phyloP scores from a whole-genome alignment of 2,329 filamentous ascomycete species.

The Stemphylium vesicarium region DNA sequence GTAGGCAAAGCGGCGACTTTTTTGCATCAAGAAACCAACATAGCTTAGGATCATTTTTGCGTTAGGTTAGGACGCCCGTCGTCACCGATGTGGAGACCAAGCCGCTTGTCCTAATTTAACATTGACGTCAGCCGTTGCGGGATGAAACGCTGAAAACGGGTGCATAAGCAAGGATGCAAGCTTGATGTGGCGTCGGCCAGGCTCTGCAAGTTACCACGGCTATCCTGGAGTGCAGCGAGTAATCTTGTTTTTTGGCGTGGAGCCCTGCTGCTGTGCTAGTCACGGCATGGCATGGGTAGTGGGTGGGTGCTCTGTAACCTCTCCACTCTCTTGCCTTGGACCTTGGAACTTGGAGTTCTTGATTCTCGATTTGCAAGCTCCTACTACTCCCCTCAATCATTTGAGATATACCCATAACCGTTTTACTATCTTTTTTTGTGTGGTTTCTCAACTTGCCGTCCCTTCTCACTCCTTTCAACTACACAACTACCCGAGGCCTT shows the following conservation, averaged over 20 bases:
- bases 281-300: constrained; percentile 3
- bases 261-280: constrained; percentile 18
- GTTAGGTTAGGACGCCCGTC: not conserved
- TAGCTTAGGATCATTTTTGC: not conserved
- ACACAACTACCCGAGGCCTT: constrained; percentile 7
- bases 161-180: constrained; percentile 10
- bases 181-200: constrained; percentile 16
- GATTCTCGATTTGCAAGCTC: constrained; percentile 5
- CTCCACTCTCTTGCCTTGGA: constrained; percentile 16
- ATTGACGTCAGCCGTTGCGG: constrained; percentile 30
- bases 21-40: not conserved
- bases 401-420: constrained; percentile 4
- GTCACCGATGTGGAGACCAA: constrained; percentile 1
- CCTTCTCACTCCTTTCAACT: not conserved
- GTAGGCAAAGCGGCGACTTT: not conserved
- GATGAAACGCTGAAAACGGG: not conserved
- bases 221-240: constrained; percentile 20
- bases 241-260: constrained; percentile 48
- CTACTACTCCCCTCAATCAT: not conserved
- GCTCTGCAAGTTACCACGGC: constrained; percentile 1
- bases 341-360: not conserved
- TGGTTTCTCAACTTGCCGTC: not conserved
- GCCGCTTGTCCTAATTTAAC: not conserved
- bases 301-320: not conserved
- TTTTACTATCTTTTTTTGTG: no score